These are phyloP conservation scores for Rhodamnia argentea DNA, from an alignment of 345 rosid species.

Conservation along the genomic window DNA sequence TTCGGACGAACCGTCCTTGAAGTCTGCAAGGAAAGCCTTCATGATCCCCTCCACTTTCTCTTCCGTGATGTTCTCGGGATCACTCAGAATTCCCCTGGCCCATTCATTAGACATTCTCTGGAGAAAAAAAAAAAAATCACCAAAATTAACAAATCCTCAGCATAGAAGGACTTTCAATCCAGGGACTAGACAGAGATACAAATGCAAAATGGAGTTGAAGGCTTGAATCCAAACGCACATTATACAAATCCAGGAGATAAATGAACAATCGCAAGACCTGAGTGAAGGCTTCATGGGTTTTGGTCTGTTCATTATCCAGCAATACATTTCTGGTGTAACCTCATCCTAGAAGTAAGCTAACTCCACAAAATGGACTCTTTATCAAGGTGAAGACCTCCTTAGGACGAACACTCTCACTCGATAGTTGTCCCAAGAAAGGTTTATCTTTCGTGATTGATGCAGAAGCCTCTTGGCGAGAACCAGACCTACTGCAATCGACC, in stretches of 20 bases:
- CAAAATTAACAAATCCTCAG: not conserved
- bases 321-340: not conserved
- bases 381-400: not conserved
- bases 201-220: not conserved
- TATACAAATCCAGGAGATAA: not conserved
- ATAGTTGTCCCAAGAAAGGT: not conserved
- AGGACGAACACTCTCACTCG: not conserved
- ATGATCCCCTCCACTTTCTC: slow-evolving; percentile 1
- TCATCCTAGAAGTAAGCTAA: not conserved
- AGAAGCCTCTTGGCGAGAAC: not conserved
- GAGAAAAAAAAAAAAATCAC: not conserved
- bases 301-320: not conserved
- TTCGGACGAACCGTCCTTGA: not conserved
- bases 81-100: slow-evolving; percentile 5
- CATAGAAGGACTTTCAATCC: not conserved
- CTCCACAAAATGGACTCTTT: not conserved
- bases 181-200: not conserved
- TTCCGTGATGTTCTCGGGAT: not conserved
- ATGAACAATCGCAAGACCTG: not conserved
- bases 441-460: not conserved
- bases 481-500: not conserved
- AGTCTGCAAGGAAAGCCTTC: not conserved
- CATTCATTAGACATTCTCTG: not conserved
- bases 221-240: not conserved
- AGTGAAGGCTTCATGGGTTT: not conserved